These are phyloP conservation scores for Penicillium sp. DNA, from an alignment of 2,329 filamentous ascomycete genomes.

Conservation along the genomic window DNA sequence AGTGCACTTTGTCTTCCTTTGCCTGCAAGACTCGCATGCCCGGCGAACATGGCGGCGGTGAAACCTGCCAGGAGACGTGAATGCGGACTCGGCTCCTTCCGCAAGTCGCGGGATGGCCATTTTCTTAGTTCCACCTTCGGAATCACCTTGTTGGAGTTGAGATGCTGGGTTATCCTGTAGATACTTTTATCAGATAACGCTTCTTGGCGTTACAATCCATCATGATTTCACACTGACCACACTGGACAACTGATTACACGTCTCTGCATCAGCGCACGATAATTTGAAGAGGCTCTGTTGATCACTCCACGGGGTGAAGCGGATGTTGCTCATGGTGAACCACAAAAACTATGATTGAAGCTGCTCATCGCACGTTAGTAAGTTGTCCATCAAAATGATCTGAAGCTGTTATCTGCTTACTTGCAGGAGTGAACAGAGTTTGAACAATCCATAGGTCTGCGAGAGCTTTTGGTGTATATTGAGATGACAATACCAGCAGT, in stretches of 20 bases:
- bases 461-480: background rate
- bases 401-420: background rate
- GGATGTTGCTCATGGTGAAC: conserved; percentile 29
- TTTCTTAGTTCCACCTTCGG: conserved; percentile 27
- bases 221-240: conserved; percentile 23
- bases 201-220: background rate
- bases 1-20: conserved; percentile 47
- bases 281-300: conserved; percentile 32
- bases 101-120: conserved; percentile 39
- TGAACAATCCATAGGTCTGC: background rate
- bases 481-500: background rate
- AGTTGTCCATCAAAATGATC: background rate
- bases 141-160: conserved; percentile 24
- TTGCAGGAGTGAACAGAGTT: background rate
- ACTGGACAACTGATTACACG: conserved; percentile 29
- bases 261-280: conserved; percentile 32
- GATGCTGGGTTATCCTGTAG: conserved; percentile 26
- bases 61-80: conserved; percentile 34
- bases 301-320: conserved; percentile 31
- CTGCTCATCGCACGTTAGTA: background rate
- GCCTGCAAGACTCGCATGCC: conserved; percentile 46
- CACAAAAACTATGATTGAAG: background rate
- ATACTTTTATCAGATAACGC: conserved; percentile 7
- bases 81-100: conserved; percentile 33
- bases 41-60: conserved; percentile 38